Conservation (phyloP, 257 asterid genomes). For the Thymus mandschuricus region DNA sequence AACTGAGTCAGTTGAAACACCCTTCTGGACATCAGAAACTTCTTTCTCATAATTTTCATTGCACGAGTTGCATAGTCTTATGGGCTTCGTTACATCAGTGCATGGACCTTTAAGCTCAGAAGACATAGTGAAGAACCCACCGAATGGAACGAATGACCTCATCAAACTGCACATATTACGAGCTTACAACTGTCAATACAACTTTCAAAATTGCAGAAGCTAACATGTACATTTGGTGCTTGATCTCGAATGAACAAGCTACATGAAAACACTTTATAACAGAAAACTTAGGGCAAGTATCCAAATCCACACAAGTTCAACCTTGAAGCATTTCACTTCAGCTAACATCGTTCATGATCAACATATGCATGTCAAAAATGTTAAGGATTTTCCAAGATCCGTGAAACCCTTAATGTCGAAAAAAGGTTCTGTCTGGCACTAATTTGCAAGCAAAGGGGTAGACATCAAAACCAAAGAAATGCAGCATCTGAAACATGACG, state of each 20-base stretch:
- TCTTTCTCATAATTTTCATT: slow-evolving; percentile 76
- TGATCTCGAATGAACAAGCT: background rate
- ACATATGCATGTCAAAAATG: background rate
- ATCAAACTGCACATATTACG: slow-evolving; percentile 68
- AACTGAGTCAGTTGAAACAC: slow-evolving; percentile 48
- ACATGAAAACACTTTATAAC: background rate
- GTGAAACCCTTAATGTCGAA: too few species aligned
- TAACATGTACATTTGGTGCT: slow-evolving; percentile 25
- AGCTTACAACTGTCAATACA: slow-evolving; percentile 45
- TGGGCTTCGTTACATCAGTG: slow-evolving; percentile 43
- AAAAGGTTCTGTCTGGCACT: slow-evolving; percentile 3
- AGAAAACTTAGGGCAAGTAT: background rate
- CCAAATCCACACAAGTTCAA: background rate
- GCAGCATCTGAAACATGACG: slow-evolving; percentile 1
- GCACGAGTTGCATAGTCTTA: slow-evolving; percentile 65
- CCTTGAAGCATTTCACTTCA: background rate
- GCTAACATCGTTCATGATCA: background rate
- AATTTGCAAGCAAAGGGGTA: background rate
- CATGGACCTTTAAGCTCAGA: slow-evolving; percentile 56
- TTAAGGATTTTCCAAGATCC: background rate
- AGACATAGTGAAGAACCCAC: slow-evolving; percentile 85
- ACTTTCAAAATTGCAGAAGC: slow-evolving; percentile 32
- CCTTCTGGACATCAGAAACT: slow-evolving; percentile 56
- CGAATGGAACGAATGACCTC: slow-evolving; percentile 94
- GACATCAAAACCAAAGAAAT: slow-evolving; percentile 2